phyloP scores from a whole-genome alignment of 495 filamentous ascomycete species.

The Trichocladium antarcticum region DNA sequence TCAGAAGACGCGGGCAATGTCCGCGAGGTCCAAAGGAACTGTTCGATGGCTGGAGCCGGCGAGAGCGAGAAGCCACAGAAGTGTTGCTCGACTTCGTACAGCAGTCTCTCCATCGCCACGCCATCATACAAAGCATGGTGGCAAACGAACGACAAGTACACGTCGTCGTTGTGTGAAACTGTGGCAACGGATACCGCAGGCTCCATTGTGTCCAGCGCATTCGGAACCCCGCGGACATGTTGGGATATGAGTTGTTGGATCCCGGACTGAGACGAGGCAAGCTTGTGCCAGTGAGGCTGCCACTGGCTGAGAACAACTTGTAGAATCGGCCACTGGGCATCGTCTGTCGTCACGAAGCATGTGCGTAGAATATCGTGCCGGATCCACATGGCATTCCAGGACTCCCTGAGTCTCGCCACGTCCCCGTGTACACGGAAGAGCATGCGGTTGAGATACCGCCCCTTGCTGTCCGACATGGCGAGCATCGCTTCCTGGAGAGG shows the following conservation, averaged over 20 bases:
- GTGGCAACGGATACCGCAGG: slow-evolving; percentile 32
- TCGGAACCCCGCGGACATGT: slow-evolving; percentile 22
- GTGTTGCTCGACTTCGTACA: slow-evolving; percentile 51
- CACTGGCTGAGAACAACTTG: slow-evolving; percentile 44
- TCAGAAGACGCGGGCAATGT: slow-evolving; percentile 32
- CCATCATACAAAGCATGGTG: slow-evolving; percentile 81
- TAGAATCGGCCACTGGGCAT: slow-evolving; percentile 40
- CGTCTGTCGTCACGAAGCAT: slow-evolving; percentile 46
- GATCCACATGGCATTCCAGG: slow-evolving; percentile 43
- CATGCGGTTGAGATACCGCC: slow-evolving; percentile 36
- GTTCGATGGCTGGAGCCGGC: slow-evolving; percentile 34
- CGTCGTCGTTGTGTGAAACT: slow-evolving; percentile 12
- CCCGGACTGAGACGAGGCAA: slow-evolving; percentile 8
- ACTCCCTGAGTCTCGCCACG: slow-evolving; percentile 14
- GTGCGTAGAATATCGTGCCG: slow-evolving; percentile 57
- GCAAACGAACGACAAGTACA: slow-evolving; percentile 47
- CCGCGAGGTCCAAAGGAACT: slow-evolving; percentile 26
- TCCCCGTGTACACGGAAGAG: slow-evolving; percentile 27
- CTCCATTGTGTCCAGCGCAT: slow-evolving; percentile 21
- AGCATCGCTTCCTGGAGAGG: slow-evolving; percentile 77
- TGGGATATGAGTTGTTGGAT: slow-evolving; percentile 17
- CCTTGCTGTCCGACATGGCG: slow-evolving; percentile 33
- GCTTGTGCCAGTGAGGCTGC: slow-evolving; percentile 24
- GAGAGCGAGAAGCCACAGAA: slow-evolving; percentile 37
- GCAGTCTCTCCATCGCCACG: slow-evolving; percentile 50